A percentile compares a stretch with the other conserved stretches of the same genome.
phyloP scores from a whole-genome alignment of 2,329 filamentous ascomycete species.

The Colletotrichum phormii region DNA sequence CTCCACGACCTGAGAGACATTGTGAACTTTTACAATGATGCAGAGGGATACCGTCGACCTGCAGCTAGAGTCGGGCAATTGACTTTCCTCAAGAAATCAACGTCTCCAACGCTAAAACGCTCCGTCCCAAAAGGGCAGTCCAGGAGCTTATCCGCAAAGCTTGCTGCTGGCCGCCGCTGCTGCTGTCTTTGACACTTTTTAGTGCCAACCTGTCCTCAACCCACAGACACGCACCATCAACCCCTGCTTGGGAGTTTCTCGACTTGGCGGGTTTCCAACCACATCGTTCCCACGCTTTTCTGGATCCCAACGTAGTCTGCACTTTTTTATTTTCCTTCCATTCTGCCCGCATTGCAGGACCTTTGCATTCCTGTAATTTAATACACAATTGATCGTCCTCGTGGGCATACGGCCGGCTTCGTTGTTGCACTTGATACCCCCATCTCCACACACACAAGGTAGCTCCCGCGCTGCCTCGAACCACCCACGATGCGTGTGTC shows the following conservation, averaged over 20 bases:
- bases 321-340: slow-evolving; percentile 19
- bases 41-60: neutral
- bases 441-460: neutral
- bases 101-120: neutral
- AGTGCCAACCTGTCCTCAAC: slow-evolving; percentile 45
- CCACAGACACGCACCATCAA: slow-evolving; percentile 30
- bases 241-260: slow-evolving; percentile 27
- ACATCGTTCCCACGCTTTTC: slow-evolving; percentile 27
- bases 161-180: neutral
- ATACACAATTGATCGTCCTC: slow-evolving; percentile 33
- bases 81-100: slow-evolving; percentile 1
- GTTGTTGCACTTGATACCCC: slow-evolving; percentile 30
- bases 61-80: neutral
- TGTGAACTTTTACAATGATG: neutral
- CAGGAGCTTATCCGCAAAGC: neutral
- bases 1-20: neutral
- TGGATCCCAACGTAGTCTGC: slow-evolving; percentile 23
- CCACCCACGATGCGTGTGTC: slow-evolving; percentile 56
- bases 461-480: slow-evolving; percentile 20
- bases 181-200: slow-evolving; percentile 21
- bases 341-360: slow-evolving; percentile 30
- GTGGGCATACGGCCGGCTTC: slow-evolving; percentile 30
- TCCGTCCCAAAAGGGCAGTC: slow-evolving; percentile 20
- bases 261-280: slow-evolving; percentile 35
- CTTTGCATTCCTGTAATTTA: slow-evolving; percentile 27